Base-by-base conservation (phyloP, 306 rosid genomes). In the Hippophae gyantsensis region DNA sequence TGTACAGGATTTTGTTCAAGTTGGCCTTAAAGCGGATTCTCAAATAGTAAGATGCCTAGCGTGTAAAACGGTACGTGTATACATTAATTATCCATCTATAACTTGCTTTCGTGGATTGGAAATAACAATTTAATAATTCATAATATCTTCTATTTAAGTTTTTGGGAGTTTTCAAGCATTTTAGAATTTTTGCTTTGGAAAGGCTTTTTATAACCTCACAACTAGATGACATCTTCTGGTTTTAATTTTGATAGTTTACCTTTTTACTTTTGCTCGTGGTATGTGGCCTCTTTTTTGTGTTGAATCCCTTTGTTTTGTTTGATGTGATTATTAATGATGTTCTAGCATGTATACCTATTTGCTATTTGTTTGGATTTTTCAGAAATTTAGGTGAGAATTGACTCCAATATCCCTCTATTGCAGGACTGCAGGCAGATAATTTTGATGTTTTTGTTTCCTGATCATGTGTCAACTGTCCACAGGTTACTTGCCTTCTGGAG, bases 1-100 rank as follows among this genome's bases (percentile, higher is more conserved):
- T 54, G 52, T 76, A 64, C 93, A 92, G 98, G 59, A 78, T 60
- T 92, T 92, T 74, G 74, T 92, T 65, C 93, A 76, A 76, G 86
- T 85, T 69, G 98, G 96, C 59, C 83, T 92, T 72, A 80, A 55
- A 63, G 88, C 96, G 66, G 86, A 87, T 68, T 85, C 96, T 69
- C 95, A 78, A 52, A 68, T 69, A 62, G 89, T 92, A 76, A 83
- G 80, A 77, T 74, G 82, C 64, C 76, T 92, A 65, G 84, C 89
- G 26, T 92, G 98, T 79, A 87, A 81, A 76, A 83, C 88, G 74
- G 98, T 92, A 74, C 1, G 92, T 68, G 44, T 9, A 40, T 27
- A 9, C 47, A 48, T 54, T 61, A 12, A 26, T 10, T 23, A 57
- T 56, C 40, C 49, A 32, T 48, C 32, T 58, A 1, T 58, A 1